A percentile compares a stretch with the other conserved stretches of the same genome.
Evolutionary conservation across 768 basidiomycete species (phyloP).

Genomic region (Chalciporus chontae): DNA sequence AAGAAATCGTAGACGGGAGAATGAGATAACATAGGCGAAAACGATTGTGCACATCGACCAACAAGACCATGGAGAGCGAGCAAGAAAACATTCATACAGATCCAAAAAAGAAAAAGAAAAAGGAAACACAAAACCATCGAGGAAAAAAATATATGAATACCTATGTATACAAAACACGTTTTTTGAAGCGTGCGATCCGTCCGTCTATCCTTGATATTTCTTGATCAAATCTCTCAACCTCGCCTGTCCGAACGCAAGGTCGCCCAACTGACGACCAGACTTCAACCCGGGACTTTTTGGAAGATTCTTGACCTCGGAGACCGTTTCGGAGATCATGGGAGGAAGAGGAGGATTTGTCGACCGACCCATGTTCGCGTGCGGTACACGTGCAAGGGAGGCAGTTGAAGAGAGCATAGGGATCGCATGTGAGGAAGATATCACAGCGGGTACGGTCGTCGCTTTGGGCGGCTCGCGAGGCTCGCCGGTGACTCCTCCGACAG

Average conservation of each 20-base stretch:
- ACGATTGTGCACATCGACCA: background rate
- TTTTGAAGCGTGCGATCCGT: background rate
- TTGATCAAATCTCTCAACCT: constrained; percentile 74
- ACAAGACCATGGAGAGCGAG: background rate
- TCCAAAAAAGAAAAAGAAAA: background rate
- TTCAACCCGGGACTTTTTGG: constrained; percentile 10
- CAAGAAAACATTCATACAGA: no score
- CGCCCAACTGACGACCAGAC: constrained; percentile 28
- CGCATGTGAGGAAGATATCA: constrained; percentile 70
- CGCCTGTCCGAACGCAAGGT: constrained; percentile 75
- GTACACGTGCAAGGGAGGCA: constrained; percentile 64
- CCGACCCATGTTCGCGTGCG: constrained; percentile 19
- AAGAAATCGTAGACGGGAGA: background rate
- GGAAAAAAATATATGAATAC: background rate
- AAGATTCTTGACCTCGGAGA: constrained; percentile 15
- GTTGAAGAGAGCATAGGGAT: constrained; percentile 71
- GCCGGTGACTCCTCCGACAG: background rate
- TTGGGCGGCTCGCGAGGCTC: constrained; percentile 41
- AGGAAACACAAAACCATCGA: background rate
- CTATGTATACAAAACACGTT: background rate
- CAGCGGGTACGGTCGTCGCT: constrained; percentile 63
- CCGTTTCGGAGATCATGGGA: constrained; percentile 34
- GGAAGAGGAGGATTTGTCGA: constrained; percentile 31
- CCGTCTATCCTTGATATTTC: constrained; percentile 60
- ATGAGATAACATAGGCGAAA: background rate